These are phyloP conservation scores for Thozetella sp. DNA, from an alignment of 495 filamentous ascomycete species.

Conservation along the genomic window DNA sequence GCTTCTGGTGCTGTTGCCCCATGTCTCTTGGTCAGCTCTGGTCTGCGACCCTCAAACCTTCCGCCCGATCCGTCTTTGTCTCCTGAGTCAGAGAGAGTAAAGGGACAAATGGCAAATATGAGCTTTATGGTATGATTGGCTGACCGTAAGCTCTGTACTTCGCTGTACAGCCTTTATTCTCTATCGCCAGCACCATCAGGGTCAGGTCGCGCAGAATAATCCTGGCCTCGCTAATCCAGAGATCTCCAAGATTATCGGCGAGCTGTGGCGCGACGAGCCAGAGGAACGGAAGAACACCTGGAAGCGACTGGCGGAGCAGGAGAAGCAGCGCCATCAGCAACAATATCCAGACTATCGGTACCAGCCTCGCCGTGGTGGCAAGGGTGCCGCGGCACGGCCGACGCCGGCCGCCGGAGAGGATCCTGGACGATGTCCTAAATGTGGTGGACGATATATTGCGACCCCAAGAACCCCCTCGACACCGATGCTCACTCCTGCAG, in stretches of 20 bases:
- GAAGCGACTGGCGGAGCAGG: constrained; percentile 92
- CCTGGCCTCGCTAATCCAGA: constrained; percentile 94
- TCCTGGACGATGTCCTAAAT: constrained; percentile 59
- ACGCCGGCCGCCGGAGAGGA: constrained; percentile 39
- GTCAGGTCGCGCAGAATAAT: constrained; percentile 74
- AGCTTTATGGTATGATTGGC: not conserved
- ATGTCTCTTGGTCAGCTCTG: constrained; percentile 13
- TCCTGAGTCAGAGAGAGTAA: not conserved
- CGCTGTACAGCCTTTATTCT: constrained; percentile 84
- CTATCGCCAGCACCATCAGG: constrained; percentile 93
- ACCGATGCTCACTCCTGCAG: constrained; percentile 39
- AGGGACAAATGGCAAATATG: not conserved
- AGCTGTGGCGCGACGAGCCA: constrained; percentile 80
- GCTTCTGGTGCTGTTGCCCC: constrained; percentile 17
- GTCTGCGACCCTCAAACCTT: constrained; percentile 15
- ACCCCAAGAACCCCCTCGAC: constrained; percentile 56
- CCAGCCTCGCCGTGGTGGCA: constrained; percentile 73
- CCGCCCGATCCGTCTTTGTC: constrained; percentile 12
- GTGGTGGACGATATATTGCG: constrained; percentile 63
- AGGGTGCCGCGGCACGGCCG: constrained; percentile 21
- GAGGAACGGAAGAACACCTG: constrained; percentile 81
- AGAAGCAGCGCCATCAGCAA: constrained; percentile 86
- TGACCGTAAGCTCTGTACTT: not conserved
- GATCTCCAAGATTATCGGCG: constrained; percentile 97
- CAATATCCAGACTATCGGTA: constrained; percentile 95